Evolutionary conservation across 2,329 filamentous ascomycete genomes (phyloP).

Genomic region (Pestalotiopsis sp.): DNA sequence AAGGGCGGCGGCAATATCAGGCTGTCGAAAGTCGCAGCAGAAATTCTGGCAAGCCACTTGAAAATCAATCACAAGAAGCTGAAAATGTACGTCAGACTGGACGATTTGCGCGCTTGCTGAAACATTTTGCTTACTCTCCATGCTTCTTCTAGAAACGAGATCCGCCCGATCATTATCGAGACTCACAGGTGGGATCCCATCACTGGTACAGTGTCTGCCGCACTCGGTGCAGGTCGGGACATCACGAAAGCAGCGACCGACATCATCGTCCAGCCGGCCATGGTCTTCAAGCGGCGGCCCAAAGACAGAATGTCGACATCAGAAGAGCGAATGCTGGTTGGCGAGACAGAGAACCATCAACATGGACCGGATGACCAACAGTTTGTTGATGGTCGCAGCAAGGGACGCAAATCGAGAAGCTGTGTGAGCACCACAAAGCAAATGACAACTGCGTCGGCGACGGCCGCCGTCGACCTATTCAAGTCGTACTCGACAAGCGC

Average conservation of each 20-base stretch:
- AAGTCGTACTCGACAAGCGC: conserved; percentile 24
- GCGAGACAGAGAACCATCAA: background rate
- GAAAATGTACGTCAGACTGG: conserved; percentile 20
- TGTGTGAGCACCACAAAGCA: background rate
- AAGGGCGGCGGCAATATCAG: conserved; percentile 38
- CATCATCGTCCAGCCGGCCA: conserved; percentile 23
- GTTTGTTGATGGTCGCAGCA: background rate
- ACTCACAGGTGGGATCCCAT: conserved; percentile 36
- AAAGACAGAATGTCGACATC: background rate
- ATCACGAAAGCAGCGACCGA: background rate
- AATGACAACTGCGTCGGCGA: background rate
- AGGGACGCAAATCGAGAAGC: background rate
- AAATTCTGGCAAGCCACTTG: conserved; percentile 52
- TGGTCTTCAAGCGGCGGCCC: conserved; percentile 22
- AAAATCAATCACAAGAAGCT: conserved; percentile 53
- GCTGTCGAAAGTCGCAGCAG: conserved; percentile 54
- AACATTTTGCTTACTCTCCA: background rate
- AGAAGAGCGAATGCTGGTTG: background rate
- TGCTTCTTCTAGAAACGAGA: conserved; percentile 46
- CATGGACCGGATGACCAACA: background rate
- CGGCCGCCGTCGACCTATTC: conserved; percentile 2
- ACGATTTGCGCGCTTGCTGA: background rate
- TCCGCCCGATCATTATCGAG: conserved; percentile 34
- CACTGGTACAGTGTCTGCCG: conserved; percentile 25
- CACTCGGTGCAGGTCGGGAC: conserved; percentile 12